phyloP scores from a whole-genome alignment of 2,329 filamentous ascomycete genomes.

The Dothideomycetes sp. region DNA sequence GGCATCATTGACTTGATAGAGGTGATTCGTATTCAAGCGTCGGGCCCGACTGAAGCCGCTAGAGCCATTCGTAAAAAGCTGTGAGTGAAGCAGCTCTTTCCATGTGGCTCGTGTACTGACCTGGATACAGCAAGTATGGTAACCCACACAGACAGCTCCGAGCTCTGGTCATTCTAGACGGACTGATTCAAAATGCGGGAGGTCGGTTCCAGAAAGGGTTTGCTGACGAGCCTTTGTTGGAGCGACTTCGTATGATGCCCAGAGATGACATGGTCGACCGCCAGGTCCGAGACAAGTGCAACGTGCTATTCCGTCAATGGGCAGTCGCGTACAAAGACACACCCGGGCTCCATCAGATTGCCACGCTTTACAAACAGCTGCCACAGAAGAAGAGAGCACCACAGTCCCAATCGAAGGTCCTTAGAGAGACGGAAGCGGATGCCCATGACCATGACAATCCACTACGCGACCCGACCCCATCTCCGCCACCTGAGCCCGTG shows the following conservation, averaged over 20 bases:
- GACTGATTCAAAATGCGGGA: conserved; percentile 88
- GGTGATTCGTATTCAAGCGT: conserved; percentile 78
- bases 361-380: conserved; percentile 63
- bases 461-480: conserved; percentile 13
- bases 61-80: conserved; percentile 93
- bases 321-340: conserved; percentile 68
- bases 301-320: conserved; percentile 79
- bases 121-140: conserved; percentile 72
- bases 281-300: conserved; percentile 80
- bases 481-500: conserved; percentile 10
- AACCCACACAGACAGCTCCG: conserved; percentile 86
- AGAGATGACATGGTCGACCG: conserved; percentile 76
- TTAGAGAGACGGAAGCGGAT: conserved; percentile 68
- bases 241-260: conserved; percentile 78
- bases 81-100: conserved; percentile 33
- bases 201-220: conserved; percentile 77
- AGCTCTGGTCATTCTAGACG: conserved; percentile 79
- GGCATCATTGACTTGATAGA: conserved; percentile 92
- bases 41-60: conserved; percentile 79
- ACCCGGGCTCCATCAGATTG: conserved; percentile 67
- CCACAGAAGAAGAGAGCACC: conserved; percentile 61
- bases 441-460: conserved; percentile 40
- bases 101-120: neutral
- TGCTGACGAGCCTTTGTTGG: conserved; percentile 81
- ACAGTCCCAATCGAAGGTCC: conserved; percentile 63